phyloP scores from a whole-genome alignment of 2,329 filamentous ascomycete genomes.

The Pseudogymnoascus sp. region DNA sequence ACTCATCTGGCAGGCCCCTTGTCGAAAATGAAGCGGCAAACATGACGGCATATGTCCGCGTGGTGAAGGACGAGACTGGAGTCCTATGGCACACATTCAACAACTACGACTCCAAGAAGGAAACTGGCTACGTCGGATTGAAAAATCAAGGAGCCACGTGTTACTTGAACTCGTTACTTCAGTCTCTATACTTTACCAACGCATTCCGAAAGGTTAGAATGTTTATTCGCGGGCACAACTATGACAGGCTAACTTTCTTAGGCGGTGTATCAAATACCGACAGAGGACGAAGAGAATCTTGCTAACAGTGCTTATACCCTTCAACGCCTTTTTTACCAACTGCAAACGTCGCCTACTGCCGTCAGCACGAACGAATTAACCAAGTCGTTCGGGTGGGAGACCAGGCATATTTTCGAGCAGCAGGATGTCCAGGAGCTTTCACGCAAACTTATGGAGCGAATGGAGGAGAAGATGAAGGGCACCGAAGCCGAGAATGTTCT shows the following conservation, averaged over 20 bases:
- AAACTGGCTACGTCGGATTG: slow-evolving; percentile 92
- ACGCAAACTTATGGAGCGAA: slow-evolving; percentile 90
- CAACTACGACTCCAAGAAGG: slow-evolving; percentile 98
- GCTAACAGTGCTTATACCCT: slow-evolving; percentile 88
- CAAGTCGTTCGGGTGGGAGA: slow-evolving; percentile 96
- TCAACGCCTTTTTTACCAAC: slow-evolving; percentile 87
- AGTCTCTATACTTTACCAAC: slow-evolving; percentile 82
- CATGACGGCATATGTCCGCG: slow-evolving; percentile 73
- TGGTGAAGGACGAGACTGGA: slow-evolving; percentile 81
- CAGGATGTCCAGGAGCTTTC: slow-evolving; percentile 97
- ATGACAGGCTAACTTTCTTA: slow-evolving; percentile 30
- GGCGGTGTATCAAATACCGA: slow-evolving; percentile 97
- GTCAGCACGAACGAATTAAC: slow-evolving; percentile 91
- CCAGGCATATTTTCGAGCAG: slow-evolving; percentile 94
- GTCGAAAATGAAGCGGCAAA: slow-evolving; percentile 71
- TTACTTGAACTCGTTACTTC: slow-evolving; percentile 77
- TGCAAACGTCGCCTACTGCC: slow-evolving; percentile 77
- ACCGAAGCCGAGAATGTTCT: slow-evolving; percentile 85
- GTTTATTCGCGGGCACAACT: neutral
- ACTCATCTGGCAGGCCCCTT: slow-evolving; percentile 60
- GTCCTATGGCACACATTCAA: slow-evolving; percentile 87
- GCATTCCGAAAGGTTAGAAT: slow-evolving; percentile 75
- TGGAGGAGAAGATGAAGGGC: slow-evolving; percentile 98
- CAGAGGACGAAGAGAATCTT: slow-evolving; percentile 71
- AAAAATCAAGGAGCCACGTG: slow-evolving; percentile 95